phyloP scores from a whole-genome alignment of 2,329 filamentous ascomycete species.

The Hypomyces perniciosus region DNA sequence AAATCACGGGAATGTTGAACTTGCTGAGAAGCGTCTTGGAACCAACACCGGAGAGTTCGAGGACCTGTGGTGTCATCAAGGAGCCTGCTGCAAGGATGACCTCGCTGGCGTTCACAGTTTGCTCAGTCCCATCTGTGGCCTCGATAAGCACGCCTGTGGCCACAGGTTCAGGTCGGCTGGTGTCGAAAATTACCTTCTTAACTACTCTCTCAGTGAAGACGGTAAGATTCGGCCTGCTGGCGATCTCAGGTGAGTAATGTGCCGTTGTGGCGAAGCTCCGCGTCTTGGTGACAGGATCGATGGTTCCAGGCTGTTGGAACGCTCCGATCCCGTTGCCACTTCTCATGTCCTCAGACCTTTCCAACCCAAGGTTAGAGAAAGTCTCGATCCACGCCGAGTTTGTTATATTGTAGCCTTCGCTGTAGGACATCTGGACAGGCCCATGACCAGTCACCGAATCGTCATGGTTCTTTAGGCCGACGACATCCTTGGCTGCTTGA shows the following conservation, averaged over 20 bases:
- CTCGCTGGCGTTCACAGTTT: conserved; percentile 35
- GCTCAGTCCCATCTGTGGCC: conserved; percentile 24
- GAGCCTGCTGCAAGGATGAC: conserved; percentile 15
- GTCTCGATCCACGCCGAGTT: conserved; percentile 33
- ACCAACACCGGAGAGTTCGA: conserved; percentile 31
- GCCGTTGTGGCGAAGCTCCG: conserved; percentile 28
- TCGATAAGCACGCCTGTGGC: conserved; percentile 29
- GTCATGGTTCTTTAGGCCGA: conserved; percentile 28
- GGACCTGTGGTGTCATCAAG: conserved; percentile 21
- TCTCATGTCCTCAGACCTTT: conserved; percentile 28
- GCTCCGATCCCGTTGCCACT: conserved; percentile 25
- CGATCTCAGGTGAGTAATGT: conserved; percentile 29
- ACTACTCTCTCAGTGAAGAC: conserved; percentile 29
- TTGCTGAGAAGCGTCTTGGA: conserved; percentile 24
- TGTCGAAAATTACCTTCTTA: conserved; percentile 26
- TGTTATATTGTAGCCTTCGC: conserved; percentile 25
- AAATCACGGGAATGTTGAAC: conserved; percentile 26
- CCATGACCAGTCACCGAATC: conserved; percentile 27
- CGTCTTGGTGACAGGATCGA: conserved; percentile 26
- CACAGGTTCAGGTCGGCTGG: conserved; percentile 17
- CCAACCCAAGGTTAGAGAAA: conserved; percentile 28
- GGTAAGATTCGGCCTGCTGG: conserved; percentile 27
- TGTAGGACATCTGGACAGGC: conserved; percentile 32
- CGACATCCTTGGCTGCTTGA: conserved; percentile 20
- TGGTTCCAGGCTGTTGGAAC: conserved; percentile 27